Base-by-base conservation (phyloP, 441 rosid genomes). In the Pelargonium myrrhifolium region DNA sequence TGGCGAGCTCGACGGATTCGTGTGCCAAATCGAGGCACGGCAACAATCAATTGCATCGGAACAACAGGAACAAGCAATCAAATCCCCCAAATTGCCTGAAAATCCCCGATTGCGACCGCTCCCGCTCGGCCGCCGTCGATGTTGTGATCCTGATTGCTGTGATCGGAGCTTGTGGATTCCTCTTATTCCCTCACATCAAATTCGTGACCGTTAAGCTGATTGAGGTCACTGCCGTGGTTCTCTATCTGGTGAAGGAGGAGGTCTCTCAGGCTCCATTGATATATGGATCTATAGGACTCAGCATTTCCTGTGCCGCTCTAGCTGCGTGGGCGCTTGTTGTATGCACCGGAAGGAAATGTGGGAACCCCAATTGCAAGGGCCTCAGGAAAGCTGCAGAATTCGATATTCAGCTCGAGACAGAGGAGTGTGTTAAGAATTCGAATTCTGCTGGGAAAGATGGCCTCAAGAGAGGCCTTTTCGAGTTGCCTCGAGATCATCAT, bases 351-450 rank as follows among this genome's bases (percentile, higher is more conserved):
- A 78, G 86, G 76, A 89, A 76, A 81, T 93, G 98, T 21, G 89
- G 89, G 76, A 93, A 89, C 40, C 89, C 91, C 0, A 83, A 78
- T n/a, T 93, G 98, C 59, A 84, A 78, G 78, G 98, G 98, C 2
- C 80, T 90, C 62, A 84, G 92, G 74, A 90, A 84, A 72, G 97
- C 82, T 0, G 86, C 91, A 0, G 94, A 93, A 79, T 90, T 90
- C 20, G 98, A 93, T 80, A 90, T 93, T 71, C 94, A 90, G 82
- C 70, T 93, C 22, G 96, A 93, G 85, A 93, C 94, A 1, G 96
- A 90, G 77, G 93, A 93, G 65, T 84, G 94, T 73, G 83, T 89
- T 18, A 93, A 84, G 84, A 85, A 80, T 58, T 82, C 92, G 3
- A 79, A 28, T 65, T 31, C 71, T 58, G 24, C 43, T 45, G 79